Evolutionary conservation across 306 rosid species (phyloP), one percentile per base, ranked within the genome.

Genomic region (Fragaria iinumae): DNA sequence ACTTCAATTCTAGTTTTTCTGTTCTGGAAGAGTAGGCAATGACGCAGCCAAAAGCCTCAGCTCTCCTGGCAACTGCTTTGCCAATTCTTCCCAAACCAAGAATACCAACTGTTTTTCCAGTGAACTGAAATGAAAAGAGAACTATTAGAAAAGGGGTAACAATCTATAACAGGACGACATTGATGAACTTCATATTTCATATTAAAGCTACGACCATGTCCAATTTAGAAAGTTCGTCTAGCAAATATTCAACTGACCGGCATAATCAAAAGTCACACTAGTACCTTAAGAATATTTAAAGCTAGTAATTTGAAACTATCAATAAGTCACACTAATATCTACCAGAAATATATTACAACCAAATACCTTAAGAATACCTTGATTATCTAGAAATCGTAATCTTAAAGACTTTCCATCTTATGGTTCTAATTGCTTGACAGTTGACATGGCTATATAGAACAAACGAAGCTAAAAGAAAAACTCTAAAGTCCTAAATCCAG

Each of bases 61-160:
- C 93, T 81, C 97, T 89, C 79, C 82, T 89, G 13, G 96, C 97
- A 78, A 94, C 60, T 71, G 90, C 97, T 66, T 60, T 25, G 41
- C 98, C 96, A 45, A 94, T 94, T 71, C 97, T 88, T 78, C 98
- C 98, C 72, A 94, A 29, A 65, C 97, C 96, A 9, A 94, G 65
- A 68, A 94, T 84, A 41, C 98, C 98, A 48, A 94, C 90, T 9
- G 85, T 88, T 86, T 94, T 89, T 49, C 98, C 96, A 78, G 87
- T 81, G 87, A 94, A 89, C 96, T 94, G 88, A 77, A 86, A 81
- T 4, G 78, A 38, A 32, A 32, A 66, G 20, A 56, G 13, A 59
- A 36, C 44, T 17, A 11, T 49, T 17, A 60, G n/a, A 64, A 45
- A 27, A n/a, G 4, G 77, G 66, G n/a, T 38, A 36, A 14, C 29